Conservation (phyloP, 208 protist species). For the Leishmania aethiopica region DNA sequence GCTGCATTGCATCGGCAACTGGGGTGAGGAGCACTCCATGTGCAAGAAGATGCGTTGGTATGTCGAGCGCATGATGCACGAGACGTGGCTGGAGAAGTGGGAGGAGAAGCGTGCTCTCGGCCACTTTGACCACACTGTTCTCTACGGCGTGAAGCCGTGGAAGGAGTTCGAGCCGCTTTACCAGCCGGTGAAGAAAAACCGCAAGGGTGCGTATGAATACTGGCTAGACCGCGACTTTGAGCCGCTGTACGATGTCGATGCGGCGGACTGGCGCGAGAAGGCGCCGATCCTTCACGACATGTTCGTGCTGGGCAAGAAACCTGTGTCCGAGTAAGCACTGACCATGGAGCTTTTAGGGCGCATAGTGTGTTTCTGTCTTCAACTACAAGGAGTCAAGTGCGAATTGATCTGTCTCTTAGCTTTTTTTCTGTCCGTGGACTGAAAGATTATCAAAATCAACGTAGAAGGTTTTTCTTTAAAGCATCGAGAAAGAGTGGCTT, state of each 20-base stretch:
- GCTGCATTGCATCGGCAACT: constrained; percentile 92
- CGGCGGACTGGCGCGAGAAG: constrained; percentile 79
- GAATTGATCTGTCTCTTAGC: not conserved
- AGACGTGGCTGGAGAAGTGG: constrained; percentile 88
- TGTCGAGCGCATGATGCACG: constrained; percentile 90
- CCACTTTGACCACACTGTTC: constrained; percentile 87
- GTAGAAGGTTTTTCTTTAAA: constrained; percentile 1
- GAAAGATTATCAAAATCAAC: not conserved
- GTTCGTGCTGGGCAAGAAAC: constrained; percentile 90
- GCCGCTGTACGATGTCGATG: constrained; percentile 80
- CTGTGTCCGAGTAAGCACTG: constrained; percentile 42
- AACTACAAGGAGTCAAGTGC: not conserved
- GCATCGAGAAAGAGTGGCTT: constrained; percentile 5
- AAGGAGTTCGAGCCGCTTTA: constrained; percentile 92
- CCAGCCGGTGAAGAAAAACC: constrained; percentile 89
- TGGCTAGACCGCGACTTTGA: constrained; percentile 89
- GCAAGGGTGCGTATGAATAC: constrained; percentile 90
- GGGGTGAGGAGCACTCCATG: constrained; percentile 92
- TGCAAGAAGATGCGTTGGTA: constrained; percentile 94
- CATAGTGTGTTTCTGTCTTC: not conserved
- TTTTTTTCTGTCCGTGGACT: constrained; percentile 1
- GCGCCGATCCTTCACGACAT: constrained; percentile 90
- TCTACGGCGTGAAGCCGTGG: constrained; percentile 88
- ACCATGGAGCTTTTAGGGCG: not conserved
- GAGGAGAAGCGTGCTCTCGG: constrained; percentile 89